Base-by-base conservation (phyloP, 2,329 filamentous ascomycete species). In the Thelonectria rubi region DNA sequence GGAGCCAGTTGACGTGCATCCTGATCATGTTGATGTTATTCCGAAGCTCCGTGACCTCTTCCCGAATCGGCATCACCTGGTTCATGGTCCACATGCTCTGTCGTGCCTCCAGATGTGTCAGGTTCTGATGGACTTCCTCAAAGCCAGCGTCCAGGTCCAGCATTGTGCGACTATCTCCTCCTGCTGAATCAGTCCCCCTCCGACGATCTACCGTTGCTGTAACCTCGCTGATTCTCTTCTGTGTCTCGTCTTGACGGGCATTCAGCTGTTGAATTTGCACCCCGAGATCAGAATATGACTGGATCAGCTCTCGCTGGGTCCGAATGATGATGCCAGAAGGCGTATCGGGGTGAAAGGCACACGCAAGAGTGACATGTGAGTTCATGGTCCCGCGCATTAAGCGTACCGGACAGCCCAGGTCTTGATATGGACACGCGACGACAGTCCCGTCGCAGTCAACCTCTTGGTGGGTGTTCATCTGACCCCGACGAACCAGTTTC, bases 21-120 rank as follows among this genome's bases (percentile, higher is more conserved):
- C 82, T 81, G 45, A 87, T 79, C 67, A 86, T 83, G 52, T 84
- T 85, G 62, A 86, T 77, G 65, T 82, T 86, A 74, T 82, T 86
- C 45, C 82, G 79, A 43, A 87, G 77, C 71, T 89, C 86, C 4
- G 83, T 81, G n/a, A 89, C 80, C 73, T 88, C 85, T 60, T 89
- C 86, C 58, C 86, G 85, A 62, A 89, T 82, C 8, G 84, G 85
- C 69, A 87, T 81, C 5, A 86, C 83, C 72, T 88, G 85, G 67
- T 87, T 88, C 69, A 88, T 80, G 9, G 87, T 80, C 80, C 86
- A 83, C 74, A 87, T 83, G 32, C 82, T 86, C 69, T 88, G 86
- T 50, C 85, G 82, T 3, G 83, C 84, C 69, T 88, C 86, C 51
- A 87, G 79, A 60, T 88, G 86, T 18, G 82, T 84, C 39, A 88